phyloP scores from a whole-genome alignment of 2,329 filamentous ascomycete genomes.

The Hypoxylon sp. region DNA sequence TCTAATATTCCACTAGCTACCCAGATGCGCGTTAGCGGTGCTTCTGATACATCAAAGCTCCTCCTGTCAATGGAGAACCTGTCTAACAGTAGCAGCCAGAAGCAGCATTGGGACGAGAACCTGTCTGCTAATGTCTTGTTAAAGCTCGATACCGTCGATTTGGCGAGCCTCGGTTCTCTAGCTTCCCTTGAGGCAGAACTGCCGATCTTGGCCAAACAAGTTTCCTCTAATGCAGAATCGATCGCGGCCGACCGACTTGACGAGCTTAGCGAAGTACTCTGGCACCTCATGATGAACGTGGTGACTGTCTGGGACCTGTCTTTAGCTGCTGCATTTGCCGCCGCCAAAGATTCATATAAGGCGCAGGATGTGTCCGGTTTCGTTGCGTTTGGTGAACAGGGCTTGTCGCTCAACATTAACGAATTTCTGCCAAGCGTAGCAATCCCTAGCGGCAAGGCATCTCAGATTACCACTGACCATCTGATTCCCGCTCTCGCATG shows the following conservation, averaged over 20 bases:
- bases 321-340: constrained; percentile 50
- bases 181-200: constrained; percentile 76
- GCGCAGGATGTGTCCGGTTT: constrained; percentile 30
- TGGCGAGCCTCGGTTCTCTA: constrained; percentile 72
- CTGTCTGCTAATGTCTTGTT: constrained; percentile 68
- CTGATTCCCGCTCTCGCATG: constrained; percentile 64
- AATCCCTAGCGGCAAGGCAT: constrained; percentile 34
- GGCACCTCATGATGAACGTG: constrained; percentile 61
- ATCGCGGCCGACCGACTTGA: constrained; percentile 65
- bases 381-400: constrained; percentile 46
- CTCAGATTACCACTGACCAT: constrained; percentile 55
- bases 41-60: constrained; percentile 56
- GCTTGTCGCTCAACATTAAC: constrained; percentile 50
- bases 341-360: constrained; percentile 47
- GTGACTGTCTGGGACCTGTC: constrained; percentile 58
- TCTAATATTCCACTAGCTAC: constrained; percentile 62
- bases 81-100: constrained; percentile 49
- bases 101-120: constrained; percentile 59
- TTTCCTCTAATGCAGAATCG: constrained; percentile 65
- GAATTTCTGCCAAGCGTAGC: constrained; percentile 47
- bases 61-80: constrained; percentile 66
- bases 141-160: constrained; percentile 66
- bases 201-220: constrained; percentile 70
- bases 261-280: constrained; percentile 65
- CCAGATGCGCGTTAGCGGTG: constrained; percentile 61